These are phyloP conservation scores for Linum usitatissimum DNA, from an alignment of 345 rosid genomes.

Conservation along the genomic window DNA sequence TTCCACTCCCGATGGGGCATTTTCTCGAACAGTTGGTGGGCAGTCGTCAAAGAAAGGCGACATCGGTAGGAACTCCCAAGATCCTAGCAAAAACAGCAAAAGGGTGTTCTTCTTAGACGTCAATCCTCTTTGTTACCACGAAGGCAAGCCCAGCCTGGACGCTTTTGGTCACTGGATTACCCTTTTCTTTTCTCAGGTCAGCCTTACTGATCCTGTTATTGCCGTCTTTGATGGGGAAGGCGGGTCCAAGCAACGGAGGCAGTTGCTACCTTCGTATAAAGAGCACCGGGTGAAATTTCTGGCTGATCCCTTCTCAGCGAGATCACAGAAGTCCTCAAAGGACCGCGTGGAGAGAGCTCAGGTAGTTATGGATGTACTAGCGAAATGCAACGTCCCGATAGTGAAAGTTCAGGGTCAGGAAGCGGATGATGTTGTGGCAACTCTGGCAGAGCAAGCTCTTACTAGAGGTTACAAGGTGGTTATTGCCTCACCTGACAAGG, in stretches of 20 bases:
- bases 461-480: constrained; percentile 51
- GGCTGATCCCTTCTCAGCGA: constrained; percentile 16
- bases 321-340: constrained; percentile 26
- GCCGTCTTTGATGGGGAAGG: constrained; percentile 88
- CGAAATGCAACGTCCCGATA: constrained; percentile 75
- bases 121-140: constrained; percentile 75
- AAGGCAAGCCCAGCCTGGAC: constrained; percentile 60
- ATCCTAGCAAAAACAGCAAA: constrained; percentile 29
- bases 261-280: constrained; percentile 74
- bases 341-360: constrained; percentile 29
- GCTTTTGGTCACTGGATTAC: constrained; percentile 73
- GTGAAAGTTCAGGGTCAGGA: constrained; percentile 65
- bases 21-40: constrained; percentile 38
- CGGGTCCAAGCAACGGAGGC: constrained; percentile 54
- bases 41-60: constrained; percentile 15
- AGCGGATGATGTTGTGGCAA: constrained; percentile 92
- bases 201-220: constrained; percentile 67
- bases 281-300: constrained; percentile 50
- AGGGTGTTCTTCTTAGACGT: constrained; percentile 89
- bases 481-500: constrained; percentile 94
- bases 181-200: constrained; percentile 75
- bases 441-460: constrained; percentile 58
- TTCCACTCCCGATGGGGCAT: constrained; percentile 21
- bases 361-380: constrained; percentile 46
- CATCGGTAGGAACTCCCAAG: constrained; percentile 7